Percentiles rank a stretch among this genome's conserved stretches.
phyloP scores from a whole-genome alignment of 1,284 basidiomycete genomes.

The Ganoderma meredithae region DNA sequence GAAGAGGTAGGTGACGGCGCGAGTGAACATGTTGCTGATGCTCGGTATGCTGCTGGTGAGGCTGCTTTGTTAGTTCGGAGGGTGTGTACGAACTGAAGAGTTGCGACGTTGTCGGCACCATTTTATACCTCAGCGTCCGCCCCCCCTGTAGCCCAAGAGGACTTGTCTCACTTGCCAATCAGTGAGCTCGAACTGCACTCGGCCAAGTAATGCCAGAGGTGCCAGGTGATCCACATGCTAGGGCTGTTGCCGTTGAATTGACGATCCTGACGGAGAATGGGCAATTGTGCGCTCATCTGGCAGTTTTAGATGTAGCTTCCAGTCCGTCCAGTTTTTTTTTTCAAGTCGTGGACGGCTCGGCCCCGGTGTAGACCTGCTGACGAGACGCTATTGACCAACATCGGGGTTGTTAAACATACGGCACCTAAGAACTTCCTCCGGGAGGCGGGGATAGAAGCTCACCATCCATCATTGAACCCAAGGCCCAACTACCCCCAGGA shows the following conservation, averaged over 20 bases:
- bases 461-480: too few relatives aligned
- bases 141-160: neutral
- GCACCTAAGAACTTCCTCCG: neutral
- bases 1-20: conserved; percentile 24
- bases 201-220: conserved; percentile 5
- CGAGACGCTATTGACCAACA: neutral
- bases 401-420: neutral
- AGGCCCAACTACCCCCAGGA: neutral
- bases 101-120: neutral
- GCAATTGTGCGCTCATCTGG: neutral
- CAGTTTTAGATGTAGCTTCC: neutral
- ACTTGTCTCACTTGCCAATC: neutral
- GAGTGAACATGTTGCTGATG: conserved; percentile 28
- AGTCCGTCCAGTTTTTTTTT: neutral
- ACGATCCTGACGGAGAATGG: conserved; percentile 1
- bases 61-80: conserved; percentile 18
- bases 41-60: conserved; percentile 17
- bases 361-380: neutral
- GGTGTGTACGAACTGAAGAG: conserved; percentile 15
- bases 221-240: neutral
- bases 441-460: neutral
- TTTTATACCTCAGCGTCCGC: conserved; percentile 12
- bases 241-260: conserved; percentile 14
- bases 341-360: neutral
- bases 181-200: neutral